Evolutionary conservation across 306 rosid genomes (phyloP).

Genomic region (Purshia tridentata): DNA sequence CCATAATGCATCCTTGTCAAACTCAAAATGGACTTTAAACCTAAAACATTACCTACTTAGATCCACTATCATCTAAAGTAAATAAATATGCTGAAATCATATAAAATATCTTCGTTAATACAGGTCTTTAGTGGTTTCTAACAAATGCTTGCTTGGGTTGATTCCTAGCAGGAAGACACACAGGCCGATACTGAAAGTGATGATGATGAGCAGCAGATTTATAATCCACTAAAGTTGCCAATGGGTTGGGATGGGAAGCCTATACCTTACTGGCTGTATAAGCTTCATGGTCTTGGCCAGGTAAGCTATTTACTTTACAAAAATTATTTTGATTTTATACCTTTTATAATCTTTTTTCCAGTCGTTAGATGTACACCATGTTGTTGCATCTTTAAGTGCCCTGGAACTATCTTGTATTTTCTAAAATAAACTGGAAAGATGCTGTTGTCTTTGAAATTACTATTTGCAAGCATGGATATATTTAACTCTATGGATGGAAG

Average conservation of each 20-base stretch:
- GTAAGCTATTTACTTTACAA: slow-evolving; percentile 33
- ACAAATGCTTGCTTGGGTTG: slow-evolving; percentile 14
- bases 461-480: neutral
- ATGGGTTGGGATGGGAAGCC: slow-evolving; percentile 99
- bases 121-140: neutral
- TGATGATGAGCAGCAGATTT: slow-evolving; percentile 96
- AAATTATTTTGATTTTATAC: neutral
- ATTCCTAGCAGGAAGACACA: slow-evolving; percentile 71
- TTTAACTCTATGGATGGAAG: neutral
- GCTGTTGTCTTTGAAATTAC: neutral
- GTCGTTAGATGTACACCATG: neutral
- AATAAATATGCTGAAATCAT: neutral
- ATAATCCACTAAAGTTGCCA: slow-evolving; percentile 95
- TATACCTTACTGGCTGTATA: slow-evolving; percentile 96
- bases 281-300: slow-evolving; percentile 99
- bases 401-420: neutral
- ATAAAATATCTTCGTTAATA: neutral
- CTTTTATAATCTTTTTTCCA: neutral
- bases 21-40: too few relatives aligned
- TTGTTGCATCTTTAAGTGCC: neutral
- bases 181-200: slow-evolving; percentile 92
- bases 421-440: neutral
- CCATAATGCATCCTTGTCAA: too few relatives aligned
- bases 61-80: neutral
- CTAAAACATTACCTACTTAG: neutral